These are phyloP conservation scores for Tolypocladium ophioglossoides DNA, from an alignment of 2,329 filamentous ascomycete species.

Conservation along the genomic window DNA sequence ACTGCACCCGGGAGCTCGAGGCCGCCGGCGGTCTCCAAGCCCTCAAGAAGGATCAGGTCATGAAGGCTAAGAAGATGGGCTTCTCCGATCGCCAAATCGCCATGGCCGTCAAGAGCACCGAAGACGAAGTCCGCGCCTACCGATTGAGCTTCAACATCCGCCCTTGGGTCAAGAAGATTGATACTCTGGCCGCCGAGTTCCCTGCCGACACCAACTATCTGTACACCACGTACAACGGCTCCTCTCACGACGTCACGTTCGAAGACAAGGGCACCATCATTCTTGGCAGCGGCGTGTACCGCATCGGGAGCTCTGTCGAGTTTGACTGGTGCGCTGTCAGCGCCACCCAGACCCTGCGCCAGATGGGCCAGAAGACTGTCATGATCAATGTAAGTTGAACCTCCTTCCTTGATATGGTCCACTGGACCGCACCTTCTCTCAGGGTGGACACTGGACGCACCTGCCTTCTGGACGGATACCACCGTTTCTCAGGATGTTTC, in stretches of 20 bases:
- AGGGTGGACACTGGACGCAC: no score
- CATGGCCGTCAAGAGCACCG: constrained; percentile 69
- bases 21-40: constrained; percentile 71
- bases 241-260: constrained; percentile 85
- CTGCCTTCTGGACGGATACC: no score
- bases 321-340: constrained; percentile 98
- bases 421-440: no score
- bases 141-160: constrained; percentile 80
- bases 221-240: constrained; percentile 96
- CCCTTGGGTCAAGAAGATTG: constrained; percentile 97
- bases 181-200: constrained; percentile 94
- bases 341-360: constrained; percentile 69
- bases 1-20: constrained; percentile 80
- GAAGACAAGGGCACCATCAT: constrained; percentile 86
- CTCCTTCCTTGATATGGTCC: neutral
- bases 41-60: constrained; percentile 77
- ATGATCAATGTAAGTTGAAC: constrained; percentile 72
- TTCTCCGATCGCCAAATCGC: constrained; percentile 97
- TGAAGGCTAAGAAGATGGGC: constrained; percentile 92
- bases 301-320: constrained; percentile 94
- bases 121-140: constrained; percentile 80
- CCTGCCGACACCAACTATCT: constrained; percentile 91
- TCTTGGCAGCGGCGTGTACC: constrained; percentile 90
- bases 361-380: constrained; percentile 91
- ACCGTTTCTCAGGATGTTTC: no score